Evolutionary conservation across 306 rosid genomes (phyloP).

Genomic region (Sesbania bispinosa): DNA sequence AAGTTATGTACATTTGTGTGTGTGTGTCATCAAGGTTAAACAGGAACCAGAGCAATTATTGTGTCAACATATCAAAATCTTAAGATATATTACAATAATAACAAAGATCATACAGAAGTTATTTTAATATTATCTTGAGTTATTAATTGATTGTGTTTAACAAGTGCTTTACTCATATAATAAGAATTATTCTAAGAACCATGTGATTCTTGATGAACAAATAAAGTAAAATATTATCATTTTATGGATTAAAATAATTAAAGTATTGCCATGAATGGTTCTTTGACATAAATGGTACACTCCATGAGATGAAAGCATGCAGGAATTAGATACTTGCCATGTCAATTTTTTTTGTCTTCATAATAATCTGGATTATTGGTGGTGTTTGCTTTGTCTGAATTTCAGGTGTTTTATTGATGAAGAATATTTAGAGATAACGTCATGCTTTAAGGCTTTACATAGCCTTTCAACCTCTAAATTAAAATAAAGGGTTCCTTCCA

Average conservation of each 20-base stretch:
- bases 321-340: conserved; percentile 31
- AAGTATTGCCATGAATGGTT: conserved; percentile 5
- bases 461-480: background rate
- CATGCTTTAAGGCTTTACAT: conserved; percentile 6
- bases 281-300: background rate
- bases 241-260: background rate
- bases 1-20: background rate
- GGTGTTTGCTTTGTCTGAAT: background rate
- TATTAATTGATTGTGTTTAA: no score
- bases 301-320: conserved; percentile 12
- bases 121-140: no score
- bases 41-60: no score
- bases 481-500: conserved; percentile 24
- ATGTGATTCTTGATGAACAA: conserved; percentile 15
- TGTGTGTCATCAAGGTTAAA: no score
- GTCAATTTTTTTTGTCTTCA: conserved; percentile 6
- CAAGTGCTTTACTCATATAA: no score
- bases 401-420: conserved; percentile 24
- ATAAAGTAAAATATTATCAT: conserved; percentile 2
- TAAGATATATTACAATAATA: no score
- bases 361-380: background rate
- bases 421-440: conserved; percentile 25
- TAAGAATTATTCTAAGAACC: no score
- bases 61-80: no score
- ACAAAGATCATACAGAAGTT: no score